Evolutionary conservation across 148 eudicot species (phyloP).

Genomic region (Salicornia ramosissima): DNA sequence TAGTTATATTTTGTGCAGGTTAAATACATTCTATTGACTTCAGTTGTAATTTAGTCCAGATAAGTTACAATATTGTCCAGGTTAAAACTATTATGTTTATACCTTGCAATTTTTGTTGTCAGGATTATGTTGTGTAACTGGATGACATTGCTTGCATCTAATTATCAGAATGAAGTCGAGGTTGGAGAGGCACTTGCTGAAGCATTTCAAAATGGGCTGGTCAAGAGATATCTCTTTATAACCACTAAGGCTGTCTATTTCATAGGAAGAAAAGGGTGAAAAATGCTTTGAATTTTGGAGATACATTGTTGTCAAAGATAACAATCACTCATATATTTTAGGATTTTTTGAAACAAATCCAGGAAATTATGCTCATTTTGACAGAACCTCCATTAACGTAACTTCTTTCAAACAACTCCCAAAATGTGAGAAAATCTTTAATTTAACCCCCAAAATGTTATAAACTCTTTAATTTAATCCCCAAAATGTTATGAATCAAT

Average conservation of each 20-base stretch:
- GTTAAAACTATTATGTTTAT: neutral
- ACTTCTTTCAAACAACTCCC: no score
- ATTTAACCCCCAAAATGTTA: no score
- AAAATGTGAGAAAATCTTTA: no score
- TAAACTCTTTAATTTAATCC: no score
- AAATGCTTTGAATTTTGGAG: neutral
- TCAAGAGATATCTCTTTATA: slow-evolving; percentile 85
- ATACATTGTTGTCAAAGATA: neutral
- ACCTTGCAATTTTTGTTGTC: neutral
- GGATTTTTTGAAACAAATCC: no score
- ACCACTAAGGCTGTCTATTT: slow-evolving; percentile 68
- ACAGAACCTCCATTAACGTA: no score
- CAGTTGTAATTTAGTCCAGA: no score
- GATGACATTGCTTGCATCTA: slow-evolving; percentile 47
- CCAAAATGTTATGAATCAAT: no score
- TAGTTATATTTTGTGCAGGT: no score
- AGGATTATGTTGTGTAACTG: slow-evolving; percentile 8
- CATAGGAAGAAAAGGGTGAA: neutral
- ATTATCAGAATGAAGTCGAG: slow-evolving; percentile 87
- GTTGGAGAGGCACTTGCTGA: slow-evolving; percentile 93
- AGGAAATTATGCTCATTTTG: no score
- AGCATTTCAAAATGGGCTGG: slow-evolving; percentile 70
- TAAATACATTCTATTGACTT: no score
- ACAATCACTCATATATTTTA: neutral
- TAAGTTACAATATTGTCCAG: no score